phyloP scores from a whole-genome alignment of 306 rosid species.

The Malus orientalis region DNA sequence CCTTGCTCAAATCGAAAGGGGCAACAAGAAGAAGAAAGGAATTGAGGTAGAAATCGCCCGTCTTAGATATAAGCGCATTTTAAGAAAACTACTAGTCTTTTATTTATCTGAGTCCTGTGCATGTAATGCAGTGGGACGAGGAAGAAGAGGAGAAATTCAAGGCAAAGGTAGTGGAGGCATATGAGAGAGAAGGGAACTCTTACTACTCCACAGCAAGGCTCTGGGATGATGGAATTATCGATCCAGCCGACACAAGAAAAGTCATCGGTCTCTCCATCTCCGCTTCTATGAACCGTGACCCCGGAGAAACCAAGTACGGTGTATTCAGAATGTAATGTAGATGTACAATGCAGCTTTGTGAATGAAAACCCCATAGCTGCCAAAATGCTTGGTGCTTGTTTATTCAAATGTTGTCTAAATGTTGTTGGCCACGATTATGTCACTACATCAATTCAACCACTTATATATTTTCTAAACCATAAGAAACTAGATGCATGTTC shows the following conservation, averaged over 20 bases:
- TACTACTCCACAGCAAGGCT: slow-evolving; percentile 92
- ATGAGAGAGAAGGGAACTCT: slow-evolving; percentile 80
- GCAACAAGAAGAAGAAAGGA: slow-evolving; percentile 86
- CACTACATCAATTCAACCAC: not conserved
- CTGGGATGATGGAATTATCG: slow-evolving; percentile 92
- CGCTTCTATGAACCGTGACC: slow-evolving; percentile 59
- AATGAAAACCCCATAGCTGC: not conserved
- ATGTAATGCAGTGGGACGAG: slow-evolving; percentile 55
- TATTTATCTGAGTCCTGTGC: not conserved
- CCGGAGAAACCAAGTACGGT: slow-evolving; percentile 72
- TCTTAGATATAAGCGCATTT: not conserved
- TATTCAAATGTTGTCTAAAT: not conserved
- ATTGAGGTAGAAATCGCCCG: slow-evolving; percentile 46
- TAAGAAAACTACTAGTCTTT: slow-evolving; percentile 6
- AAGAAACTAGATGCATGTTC: not conserved
- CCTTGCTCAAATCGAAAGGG: slow-evolving; percentile 78
- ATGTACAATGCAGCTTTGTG: not conserved
- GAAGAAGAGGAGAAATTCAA: slow-evolving; percentile 86
- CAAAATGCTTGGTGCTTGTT: not conserved
- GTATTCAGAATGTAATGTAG: slow-evolving; percentile 72
- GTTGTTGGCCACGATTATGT: not conserved
- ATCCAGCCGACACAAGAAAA: slow-evolving; percentile 93
- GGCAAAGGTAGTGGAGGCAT: slow-evolving; percentile 66
- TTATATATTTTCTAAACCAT: not conserved
- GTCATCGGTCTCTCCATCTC: slow-evolving; percentile 70